A percentile compares a stretch with the other conserved stretches of the same genome.
These are phyloP conservation scores for Venustampulla echinocandica DNA, from an alignment of 495 filamentous ascomycete genomes.

Conservation along the genomic window DNA sequence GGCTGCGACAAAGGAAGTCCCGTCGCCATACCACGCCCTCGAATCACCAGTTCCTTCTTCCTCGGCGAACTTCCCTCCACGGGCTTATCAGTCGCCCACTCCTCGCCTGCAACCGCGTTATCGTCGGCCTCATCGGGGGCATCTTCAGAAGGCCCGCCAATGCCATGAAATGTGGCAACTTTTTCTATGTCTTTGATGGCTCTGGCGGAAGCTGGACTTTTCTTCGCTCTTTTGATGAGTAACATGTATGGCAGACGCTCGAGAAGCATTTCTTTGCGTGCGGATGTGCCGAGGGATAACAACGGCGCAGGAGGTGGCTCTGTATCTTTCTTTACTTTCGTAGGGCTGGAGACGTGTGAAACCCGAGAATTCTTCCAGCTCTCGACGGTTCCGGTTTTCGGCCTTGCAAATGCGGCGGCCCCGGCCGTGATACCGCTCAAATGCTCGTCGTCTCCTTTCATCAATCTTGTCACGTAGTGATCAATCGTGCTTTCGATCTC, in stretches of 20 bases:
- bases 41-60: slow-evolving; percentile 17
- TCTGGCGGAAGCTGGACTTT: slow-evolving; percentile 16
- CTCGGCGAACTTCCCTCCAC: slow-evolving; percentile 29
- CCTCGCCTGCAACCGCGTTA: slow-evolving; percentile 28
- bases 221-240: slow-evolving; percentile 42
- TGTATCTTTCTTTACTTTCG: slow-evolving; percentile 7
- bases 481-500: slow-evolving; percentile 67
- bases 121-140: slow-evolving; percentile 41
- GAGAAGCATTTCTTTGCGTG: slow-evolving; percentile 65
- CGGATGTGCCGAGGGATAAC: slow-evolving; percentile 47
- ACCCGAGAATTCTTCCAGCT: slow-evolving; percentile 30
- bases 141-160: slow-evolving; percentile 35
- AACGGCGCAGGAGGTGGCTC: slow-evolving; percentile 25
- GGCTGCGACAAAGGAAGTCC: slow-evolving; percentile 29
- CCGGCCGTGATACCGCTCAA: slow-evolving; percentile 26
- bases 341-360: slow-evolving; percentile 12
- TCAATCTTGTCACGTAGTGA: slow-evolving; percentile 50
- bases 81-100: slow-evolving; percentile 51
- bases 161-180: slow-evolving; percentile 58
- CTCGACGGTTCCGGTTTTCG: slow-evolving; percentile 22
- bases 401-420: slow-evolving; percentile 35
- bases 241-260: slow-evolving; percentile 81
- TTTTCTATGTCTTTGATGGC: slow-evolving; percentile 49
- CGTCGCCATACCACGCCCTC: slow-evolving; percentile 14
- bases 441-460: slow-evolving; percentile 37